Conservation (phyloP, 331 rosid genomes). For the Acacia concinna region DNA sequence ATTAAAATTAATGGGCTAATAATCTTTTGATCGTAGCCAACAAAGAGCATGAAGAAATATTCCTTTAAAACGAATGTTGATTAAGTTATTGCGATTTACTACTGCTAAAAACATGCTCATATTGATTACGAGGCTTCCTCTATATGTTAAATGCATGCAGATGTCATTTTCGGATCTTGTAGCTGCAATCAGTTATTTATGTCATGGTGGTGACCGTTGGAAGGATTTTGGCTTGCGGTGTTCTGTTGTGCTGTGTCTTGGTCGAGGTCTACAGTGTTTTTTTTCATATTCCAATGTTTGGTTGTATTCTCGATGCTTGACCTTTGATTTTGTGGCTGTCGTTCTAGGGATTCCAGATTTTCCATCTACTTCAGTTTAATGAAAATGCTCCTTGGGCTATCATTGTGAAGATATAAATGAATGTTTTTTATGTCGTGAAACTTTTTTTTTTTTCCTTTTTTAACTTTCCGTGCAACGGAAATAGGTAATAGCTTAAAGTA, state of each 20-base stretch:
- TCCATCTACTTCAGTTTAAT: neutral
- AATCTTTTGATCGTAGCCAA: neutral
- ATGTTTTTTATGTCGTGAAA: neutral
- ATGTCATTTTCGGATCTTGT: constrained; percentile 83
- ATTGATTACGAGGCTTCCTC: constrained; percentile 1
- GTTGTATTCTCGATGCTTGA: neutral
- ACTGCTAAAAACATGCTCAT: constrained; percentile 1
- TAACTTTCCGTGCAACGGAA: neutral
- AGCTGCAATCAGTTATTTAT: constrained; percentile 33
- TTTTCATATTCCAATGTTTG: neutral
- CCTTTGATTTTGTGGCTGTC: constrained; percentile 18
- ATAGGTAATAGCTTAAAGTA: neutral
- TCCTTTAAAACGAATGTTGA: neutral
- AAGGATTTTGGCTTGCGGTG: neutral
- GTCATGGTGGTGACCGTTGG: constrained; percentile 20
- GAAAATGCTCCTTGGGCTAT: neutral
- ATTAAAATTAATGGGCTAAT: neutral
- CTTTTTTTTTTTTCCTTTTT: neutral
- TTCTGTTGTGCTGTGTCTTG: constrained; percentile 11
- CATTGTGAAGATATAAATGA: constrained; percentile 17
- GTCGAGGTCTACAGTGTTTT: neutral
- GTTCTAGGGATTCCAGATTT: neutral
- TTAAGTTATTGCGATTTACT: neutral
- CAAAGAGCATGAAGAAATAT: neutral
- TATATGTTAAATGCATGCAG: constrained; percentile 58